These are phyloP conservation scores for Thalassiosira mediterranea DNA, from an alignment of 352 stramenopile genomes.

Conservation along the genomic window DNA sequence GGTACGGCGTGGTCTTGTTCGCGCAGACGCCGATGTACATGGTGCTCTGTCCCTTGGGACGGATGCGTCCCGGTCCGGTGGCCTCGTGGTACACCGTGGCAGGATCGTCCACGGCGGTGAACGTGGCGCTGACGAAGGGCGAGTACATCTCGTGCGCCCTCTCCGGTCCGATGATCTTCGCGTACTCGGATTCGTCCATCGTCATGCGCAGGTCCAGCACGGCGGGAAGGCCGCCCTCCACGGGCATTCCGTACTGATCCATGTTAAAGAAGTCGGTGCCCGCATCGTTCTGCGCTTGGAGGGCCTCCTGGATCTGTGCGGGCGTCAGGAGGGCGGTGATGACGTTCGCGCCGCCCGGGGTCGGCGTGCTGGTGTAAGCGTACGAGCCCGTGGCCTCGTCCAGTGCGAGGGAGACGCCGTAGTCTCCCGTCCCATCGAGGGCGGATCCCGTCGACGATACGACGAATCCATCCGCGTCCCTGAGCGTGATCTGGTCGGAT, in stretches of 20 bases:
- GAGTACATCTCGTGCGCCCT: too few species aligned
- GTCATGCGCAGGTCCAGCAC: too few species aligned
- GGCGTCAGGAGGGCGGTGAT: conserved; percentile 7
- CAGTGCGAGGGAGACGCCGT: neutral
- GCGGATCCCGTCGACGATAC: neutral
- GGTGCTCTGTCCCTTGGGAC: neutral
- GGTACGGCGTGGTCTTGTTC: conserved; percentile 1
- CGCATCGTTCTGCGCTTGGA: neutral
- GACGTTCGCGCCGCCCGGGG: conserved; percentile 17
- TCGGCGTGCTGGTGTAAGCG: conserved; percentile 23
- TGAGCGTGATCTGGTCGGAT: neutral
- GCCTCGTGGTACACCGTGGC: too few species aligned
- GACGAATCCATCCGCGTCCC: neutral
- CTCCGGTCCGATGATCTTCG: too few species aligned
- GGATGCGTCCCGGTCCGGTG: too few species aligned
- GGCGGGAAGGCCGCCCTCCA: too few species aligned
- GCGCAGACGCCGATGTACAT: neutral
- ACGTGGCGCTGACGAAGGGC: too few species aligned
- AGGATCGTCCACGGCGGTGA: too few species aligned
- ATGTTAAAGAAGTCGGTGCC: neutral
- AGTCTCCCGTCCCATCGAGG: neutral
- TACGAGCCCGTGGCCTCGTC: neutral
- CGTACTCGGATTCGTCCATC: too few species aligned
- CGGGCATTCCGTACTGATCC: neutral
- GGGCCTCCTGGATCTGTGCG: neutral